Evolutionary conservation across 345 rosid genomes (phyloP).

Genomic region (Microthlaspi erraticum): DNA sequence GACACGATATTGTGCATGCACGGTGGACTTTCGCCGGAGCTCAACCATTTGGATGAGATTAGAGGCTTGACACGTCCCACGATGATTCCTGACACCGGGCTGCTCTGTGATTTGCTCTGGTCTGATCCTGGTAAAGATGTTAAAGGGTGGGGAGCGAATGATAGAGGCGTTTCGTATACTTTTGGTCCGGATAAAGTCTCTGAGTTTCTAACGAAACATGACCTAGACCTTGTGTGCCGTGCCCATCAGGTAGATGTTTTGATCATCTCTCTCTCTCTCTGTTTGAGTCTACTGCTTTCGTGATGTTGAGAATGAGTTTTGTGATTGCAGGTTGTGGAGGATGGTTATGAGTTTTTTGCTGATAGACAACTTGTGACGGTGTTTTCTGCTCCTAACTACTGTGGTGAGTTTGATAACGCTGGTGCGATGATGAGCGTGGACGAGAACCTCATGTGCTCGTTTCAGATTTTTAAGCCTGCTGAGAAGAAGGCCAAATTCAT

Average conservation of each 20-base stretch:
- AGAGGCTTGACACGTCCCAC: slow-evolving; percentile 76
- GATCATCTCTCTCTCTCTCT: not conserved
- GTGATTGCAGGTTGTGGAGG: slow-evolving; percentile 83
- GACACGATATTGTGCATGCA: slow-evolving; percentile 97
- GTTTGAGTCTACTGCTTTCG: slow-evolving; percentile 11
- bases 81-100: slow-evolving; percentile 76
- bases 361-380: slow-evolving; percentile 91
- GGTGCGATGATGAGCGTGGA: slow-evolving; percentile 98
- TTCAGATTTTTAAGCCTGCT: slow-evolving; percentile 93
- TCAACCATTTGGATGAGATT: slow-evolving; percentile 75
- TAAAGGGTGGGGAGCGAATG: slow-evolving; percentile 96
- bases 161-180: slow-evolving; percentile 91
- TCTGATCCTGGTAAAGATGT: slow-evolving; percentile 92
- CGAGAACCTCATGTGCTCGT: slow-evolving; percentile 87
- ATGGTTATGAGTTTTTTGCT: slow-evolving; percentile 98
- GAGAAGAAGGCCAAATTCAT: slow-evolving; percentile 75
- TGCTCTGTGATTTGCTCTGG: slow-evolving; percentile 95
- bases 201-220: slow-evolving; percentile 75
- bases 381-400: slow-evolving; percentile 94
- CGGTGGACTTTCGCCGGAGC: slow-evolving; percentile 95
- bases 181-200: slow-evolving; percentile 89
- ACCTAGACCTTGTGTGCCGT: slow-evolving; percentile 92
- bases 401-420: slow-evolving; percentile 98
- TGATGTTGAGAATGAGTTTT: slow-evolving; percentile 16
- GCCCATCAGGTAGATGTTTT: slow-evolving; percentile 85